These are phyloP conservation scores for Colletotrichum sp. DNA, from an alignment of 2,329 filamentous ascomycete species.

Conservation along the genomic window DNA sequence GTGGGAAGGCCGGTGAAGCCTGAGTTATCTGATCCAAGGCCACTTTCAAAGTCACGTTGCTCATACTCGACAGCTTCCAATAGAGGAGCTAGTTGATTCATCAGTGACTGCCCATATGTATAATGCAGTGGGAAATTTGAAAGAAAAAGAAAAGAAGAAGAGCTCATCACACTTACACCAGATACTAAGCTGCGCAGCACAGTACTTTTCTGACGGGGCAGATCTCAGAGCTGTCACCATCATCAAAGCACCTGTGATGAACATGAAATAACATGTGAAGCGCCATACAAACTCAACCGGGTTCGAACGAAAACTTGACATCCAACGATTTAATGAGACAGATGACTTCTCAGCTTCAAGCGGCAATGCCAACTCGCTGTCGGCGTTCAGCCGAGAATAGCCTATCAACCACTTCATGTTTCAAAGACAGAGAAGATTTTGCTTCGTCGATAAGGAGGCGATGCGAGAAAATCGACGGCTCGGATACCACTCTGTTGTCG, in stretches of 20 bases:
- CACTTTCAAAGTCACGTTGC: background rate
- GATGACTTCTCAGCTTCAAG: background rate
- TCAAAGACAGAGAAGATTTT: background rate
- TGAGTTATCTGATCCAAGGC: background rate
- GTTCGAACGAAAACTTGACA: background rate
- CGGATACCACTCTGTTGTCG: no score
- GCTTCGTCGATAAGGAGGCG: background rate
- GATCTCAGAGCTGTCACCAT: background rate
- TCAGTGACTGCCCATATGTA: background rate
- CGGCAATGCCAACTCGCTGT: background rate
- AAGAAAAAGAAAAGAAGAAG: background rate
- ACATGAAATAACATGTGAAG: background rate
- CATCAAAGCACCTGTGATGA: background rate
- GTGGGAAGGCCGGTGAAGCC: background rate
- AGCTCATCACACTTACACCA: background rate
- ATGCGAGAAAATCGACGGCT: background rate
- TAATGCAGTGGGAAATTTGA: background rate
- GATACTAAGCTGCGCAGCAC: background rate
- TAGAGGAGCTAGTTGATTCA: background rate
- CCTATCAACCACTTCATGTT: background rate
- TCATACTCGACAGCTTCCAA: constrained; percentile 1
- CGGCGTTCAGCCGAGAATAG: background rate
- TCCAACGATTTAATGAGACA: background rate
- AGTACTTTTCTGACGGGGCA: background rate
- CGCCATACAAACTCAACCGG: background rate